Percentiles rank a stretch among this genome's conserved stretches.
Conservation (phyloP, 2,329 filamentous ascomycete genomes). For the Celoporthe dispersa region DNA sequence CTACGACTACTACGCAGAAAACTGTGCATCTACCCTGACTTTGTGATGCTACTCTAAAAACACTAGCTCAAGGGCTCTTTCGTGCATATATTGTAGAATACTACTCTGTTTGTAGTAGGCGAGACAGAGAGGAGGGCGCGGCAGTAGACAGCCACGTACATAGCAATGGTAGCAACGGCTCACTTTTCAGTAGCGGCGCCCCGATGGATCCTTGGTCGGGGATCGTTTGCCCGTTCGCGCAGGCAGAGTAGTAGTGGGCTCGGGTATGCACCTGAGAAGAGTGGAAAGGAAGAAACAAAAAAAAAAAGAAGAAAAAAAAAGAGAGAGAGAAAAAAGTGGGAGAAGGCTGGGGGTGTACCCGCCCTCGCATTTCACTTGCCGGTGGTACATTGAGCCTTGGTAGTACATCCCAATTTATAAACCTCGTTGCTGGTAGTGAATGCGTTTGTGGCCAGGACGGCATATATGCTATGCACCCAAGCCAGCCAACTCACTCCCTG, state of each 20-base stretch:
- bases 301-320: neutral
- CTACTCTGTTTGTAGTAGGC: neutral
- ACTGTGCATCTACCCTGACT: neutral
- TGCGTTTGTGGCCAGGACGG: neutral
- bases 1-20: neutral
- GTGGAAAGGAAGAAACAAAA: neutral
- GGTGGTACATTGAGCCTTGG: neutral
- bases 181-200: neutral
- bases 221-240: slow-evolving; percentile 14
- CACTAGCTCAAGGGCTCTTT: no score
- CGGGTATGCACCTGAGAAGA: slow-evolving; percentile 16
- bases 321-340: slow-evolving; percentile 2
- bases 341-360: slow-evolving; percentile 5
- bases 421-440: neutral
- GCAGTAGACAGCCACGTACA: neutral
- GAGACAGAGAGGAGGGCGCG: neutral
- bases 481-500: neutral
- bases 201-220: slow-evolving; percentile 7
- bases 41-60: neutral
- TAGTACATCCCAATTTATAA: neutral
- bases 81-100: neutral
- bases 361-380: slow-evolving; percentile 7
- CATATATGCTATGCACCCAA: neutral
- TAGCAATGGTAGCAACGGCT: neutral
- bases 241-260: slow-evolving; percentile 8